Base-by-base conservation (phyloP, 148 eudicot genomes). In the Polygonum maritimum region DNA sequence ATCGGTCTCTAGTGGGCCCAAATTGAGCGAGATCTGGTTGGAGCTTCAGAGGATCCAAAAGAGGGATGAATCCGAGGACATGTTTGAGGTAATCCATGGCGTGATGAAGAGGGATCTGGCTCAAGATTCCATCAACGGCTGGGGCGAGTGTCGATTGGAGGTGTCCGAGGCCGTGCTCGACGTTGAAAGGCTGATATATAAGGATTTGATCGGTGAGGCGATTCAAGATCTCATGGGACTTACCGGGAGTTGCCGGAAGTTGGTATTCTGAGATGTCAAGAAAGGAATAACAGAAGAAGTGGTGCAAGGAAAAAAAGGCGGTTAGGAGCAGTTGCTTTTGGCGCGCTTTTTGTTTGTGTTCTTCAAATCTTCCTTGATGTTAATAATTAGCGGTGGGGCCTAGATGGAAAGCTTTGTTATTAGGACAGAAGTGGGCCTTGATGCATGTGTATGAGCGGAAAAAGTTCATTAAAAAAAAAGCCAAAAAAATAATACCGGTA, bases 121-220 rank as follows among this genome's bases (percentile, higher is more conserved):
- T 7, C 84, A 80, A 33, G 92, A 91, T 18, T 77, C 86, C 0
- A 63, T 79, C 75, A 85, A 73, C 67, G 94, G 86, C 0, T 95
- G 99, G 99, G 89, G 80, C 9, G 90, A 86, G 52, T 79, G 78
- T 62, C 89, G 82, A 16, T 69, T 87, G 75, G 96, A 95, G 89
- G 73, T 79, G 83, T 89, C 96, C 2, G 96, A 91, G 75, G 87
- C 84, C 0, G 86, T 89, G n/a, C 54, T 95, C 74, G 90, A 95
- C 81, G 87, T 95, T 57, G 99, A 95, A 78, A 81, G 97, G 80
- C 49, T 88, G 67, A 84, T 95, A 80, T 95, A 87, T 74, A 95
- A 92, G 88, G 99, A 95, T 75, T 77, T 95, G 52, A 84, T 95
- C 14, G 84, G 88, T 1, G 99, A 95, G 45, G 81, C 87, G 0